Base-by-base conservation (phyloP, 2,329 filamentous ascomycete genomes). In the Aspergillus sp. region DNA sequence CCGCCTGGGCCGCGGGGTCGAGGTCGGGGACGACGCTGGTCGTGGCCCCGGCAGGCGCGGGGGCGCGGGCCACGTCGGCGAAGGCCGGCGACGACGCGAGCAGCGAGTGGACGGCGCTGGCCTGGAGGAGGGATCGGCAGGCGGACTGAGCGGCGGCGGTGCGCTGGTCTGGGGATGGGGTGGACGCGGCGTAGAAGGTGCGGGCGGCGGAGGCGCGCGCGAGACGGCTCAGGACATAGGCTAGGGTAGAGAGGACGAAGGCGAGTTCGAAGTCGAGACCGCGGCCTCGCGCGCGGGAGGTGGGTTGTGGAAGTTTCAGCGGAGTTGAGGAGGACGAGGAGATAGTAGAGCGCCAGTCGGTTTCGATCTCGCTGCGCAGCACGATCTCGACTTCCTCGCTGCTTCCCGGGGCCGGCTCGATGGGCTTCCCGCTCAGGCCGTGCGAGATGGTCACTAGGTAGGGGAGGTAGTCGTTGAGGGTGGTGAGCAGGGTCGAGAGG, bases 231-330 rank as follows among this genome's bases (percentile, higher is more conserved):
- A 91, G 71, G 1, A 80, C 74, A 51, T 82, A 83, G 12, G 78
- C 88, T 25, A 95, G 65, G 0, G 85, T 82, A 1, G 81, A 78
- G 5, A 95, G 64, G 0, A 76, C 72, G 53, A 93, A 95, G 41
- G 74, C 78, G 22, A 94, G 64, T 53, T 98, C 91, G 57, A 86
- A 82, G 49, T 89, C 82, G 3, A 96, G 63, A 5, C 81, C 82
- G 22, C 72, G 71, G 5, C 91, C 67, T 43, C 77, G 80, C 5
- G 82, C 64, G n/a, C 85, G 72, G 10, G 69, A 65, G 47, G 85
- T 78, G 15, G 75, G 76, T 1, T 75, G 72, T 4, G 44, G 40
- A 4, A 35, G 15, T 2, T 34, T 30, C 24, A 42, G 48, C 5
- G 43, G 37, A 5, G 10, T 83, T 31, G 35, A 13, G 24, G 34